Conservation (phyloP, 2,329 filamentous ascomycete species). For the Sclerotinia trifoliorum region DNA sequence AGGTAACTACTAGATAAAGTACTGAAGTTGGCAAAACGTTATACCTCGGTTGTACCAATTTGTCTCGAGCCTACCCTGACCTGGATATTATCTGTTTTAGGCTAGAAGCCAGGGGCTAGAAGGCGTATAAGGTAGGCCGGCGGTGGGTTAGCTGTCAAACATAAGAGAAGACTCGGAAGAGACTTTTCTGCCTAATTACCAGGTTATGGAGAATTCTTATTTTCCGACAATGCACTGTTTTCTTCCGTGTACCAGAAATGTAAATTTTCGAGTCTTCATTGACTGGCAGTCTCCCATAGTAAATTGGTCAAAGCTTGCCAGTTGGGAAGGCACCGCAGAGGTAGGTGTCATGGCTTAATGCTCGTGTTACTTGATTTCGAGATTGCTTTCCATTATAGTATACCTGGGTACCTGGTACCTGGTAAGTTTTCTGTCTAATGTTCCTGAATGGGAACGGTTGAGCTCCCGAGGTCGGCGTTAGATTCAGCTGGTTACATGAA, state of each 20-base stretch:
- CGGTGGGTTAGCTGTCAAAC: background rate
- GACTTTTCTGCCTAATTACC: background rate
- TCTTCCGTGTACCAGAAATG: background rate
- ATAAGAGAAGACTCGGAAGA: conserved; percentile 1
- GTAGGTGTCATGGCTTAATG: conserved; percentile 2
- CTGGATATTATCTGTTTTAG: background rate
- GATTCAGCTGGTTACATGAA: conserved; percentile 8
- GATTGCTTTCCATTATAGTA: conserved; percentile 11
- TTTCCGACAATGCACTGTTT: background rate
- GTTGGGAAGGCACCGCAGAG: background rate
- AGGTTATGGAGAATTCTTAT: conserved; percentile 12
- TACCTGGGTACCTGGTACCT: conserved; percentile 12
- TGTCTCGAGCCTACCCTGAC: background rate
- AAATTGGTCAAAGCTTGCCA: conserved; percentile 5
- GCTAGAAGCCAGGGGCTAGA: background rate
- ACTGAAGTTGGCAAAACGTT: conserved; percentile 4
- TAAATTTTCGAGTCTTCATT: conserved; percentile 10
- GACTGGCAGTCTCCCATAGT: conserved; percentile 13
- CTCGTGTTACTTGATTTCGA: conserved; percentile 14
- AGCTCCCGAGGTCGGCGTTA: conserved; percentile 12
- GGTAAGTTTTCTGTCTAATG: conserved; percentile 4
- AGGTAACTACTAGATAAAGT: too few species aligned
- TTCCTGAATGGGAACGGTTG: conserved; percentile 1
- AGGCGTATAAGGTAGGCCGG: background rate
- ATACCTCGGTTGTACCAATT: background rate